phyloP scores from a whole-genome alignment of 176 grass and related monocot species.

The Musa acuminata region DNA sequence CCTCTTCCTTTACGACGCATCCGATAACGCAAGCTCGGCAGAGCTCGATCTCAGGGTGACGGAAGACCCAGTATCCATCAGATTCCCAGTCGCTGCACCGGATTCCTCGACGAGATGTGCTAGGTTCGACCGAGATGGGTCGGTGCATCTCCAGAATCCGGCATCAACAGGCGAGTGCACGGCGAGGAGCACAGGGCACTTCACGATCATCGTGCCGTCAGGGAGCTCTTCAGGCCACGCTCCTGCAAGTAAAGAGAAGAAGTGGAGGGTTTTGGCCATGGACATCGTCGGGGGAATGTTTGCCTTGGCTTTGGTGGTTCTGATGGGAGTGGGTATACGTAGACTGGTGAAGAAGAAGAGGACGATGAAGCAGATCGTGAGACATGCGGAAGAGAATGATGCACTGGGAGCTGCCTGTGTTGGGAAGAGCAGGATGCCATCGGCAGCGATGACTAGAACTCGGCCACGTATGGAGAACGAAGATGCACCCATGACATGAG shows the following conservation, averaged over 20 bases:
- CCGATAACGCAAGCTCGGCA: neutral
- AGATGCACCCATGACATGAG: neutral
- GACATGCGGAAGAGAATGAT: conserved; percentile 11
- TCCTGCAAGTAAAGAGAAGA: too few species aligned
- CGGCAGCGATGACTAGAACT: conserved; percentile 11
- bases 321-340: neutral
- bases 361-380: conserved; percentile 17
- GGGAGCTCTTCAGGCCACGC: neutral
- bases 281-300: neutral
- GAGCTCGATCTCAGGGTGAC: conserved; percentile 2
- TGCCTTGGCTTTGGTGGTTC: neutral
- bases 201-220: conserved; percentile 3
- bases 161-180: neutral
- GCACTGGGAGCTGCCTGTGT: conserved; percentile 8
- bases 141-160: neutral
- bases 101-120: conserved; percentile 4
- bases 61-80: neutral
- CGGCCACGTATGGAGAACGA: conserved; percentile 14
- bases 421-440: conserved; percentile 18
- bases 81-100: conserved; percentile 11
- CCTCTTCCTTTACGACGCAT: conserved; percentile 21
- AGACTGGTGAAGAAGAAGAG: conserved; percentile 5
- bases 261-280: neutral
- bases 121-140: conserved; percentile 8
- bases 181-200: conserved; percentile 16